phyloP scores from a whole-genome alignment of 2,329 filamentous ascomycete species.

The Pyrenophora seminiperda region DNA sequence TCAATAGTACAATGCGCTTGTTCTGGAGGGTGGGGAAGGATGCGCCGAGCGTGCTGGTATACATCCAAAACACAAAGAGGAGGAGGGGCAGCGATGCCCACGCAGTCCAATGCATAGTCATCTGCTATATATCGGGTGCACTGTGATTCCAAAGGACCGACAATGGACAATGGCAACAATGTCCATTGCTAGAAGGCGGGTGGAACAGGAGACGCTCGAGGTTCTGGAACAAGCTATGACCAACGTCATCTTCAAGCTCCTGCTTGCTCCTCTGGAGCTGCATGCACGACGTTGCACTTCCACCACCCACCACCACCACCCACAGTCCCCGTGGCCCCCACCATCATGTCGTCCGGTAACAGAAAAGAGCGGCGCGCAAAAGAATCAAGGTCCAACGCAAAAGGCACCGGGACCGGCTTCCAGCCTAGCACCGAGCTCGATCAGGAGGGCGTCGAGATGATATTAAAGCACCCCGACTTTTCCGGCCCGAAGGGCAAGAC shows the following conservation, averaged over 20 bases:
- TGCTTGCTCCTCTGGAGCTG: constrained; percentile 21
- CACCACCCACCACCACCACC: constrained; percentile 9
- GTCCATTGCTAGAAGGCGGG: not conserved
- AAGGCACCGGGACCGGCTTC: constrained; percentile 39
- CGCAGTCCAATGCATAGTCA: constrained; percentile 49
- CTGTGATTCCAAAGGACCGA: not conserved
- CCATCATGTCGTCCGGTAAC: constrained; percentile 45
- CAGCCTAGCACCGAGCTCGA: constrained; percentile 46
- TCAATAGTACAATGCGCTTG: constrained; percentile 89
- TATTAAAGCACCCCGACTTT: constrained; percentile 72
- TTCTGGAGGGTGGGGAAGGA: constrained; percentile 71
- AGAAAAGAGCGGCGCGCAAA: constrained; percentile 54
- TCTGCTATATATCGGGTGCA: not conserved
- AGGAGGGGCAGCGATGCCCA: constrained; percentile 51
- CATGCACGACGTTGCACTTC: constrained; percentile 27
- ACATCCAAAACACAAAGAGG: constrained; percentile 53
- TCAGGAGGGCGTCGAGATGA: constrained; percentile 60
- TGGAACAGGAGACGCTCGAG: not conserved
- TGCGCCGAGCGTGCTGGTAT: constrained; percentile 52
- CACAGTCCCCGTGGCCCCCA: constrained; percentile 1
- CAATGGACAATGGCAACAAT: not conserved
- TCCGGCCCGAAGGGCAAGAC: constrained; percentile 67
- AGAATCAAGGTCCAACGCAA: constrained; percentile 28
- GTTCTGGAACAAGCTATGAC: constrained; percentile 20
- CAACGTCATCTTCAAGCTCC: constrained; percentile 18